phyloP scores from a whole-genome alignment of 805 yeast genomes.

The Pichia exigua region DNA sequence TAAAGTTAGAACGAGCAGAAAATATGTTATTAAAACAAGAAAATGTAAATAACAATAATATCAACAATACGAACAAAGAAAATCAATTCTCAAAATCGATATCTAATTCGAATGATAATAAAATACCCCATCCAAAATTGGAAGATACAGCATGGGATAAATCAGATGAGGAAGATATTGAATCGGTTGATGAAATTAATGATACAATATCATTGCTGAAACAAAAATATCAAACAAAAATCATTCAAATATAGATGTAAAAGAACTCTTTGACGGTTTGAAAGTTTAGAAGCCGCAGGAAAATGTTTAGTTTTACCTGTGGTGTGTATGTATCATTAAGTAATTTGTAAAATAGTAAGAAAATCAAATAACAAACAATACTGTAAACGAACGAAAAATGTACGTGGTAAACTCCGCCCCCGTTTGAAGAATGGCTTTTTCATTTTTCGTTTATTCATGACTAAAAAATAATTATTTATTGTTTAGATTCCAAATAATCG shows the following conservation, averaged over 20 bases:
- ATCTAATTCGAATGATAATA: neutral
- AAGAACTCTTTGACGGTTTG: neutral
- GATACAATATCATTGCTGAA: slow-evolving; percentile 10
- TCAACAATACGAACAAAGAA: too few species aligned
- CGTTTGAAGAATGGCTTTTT: too few species aligned
- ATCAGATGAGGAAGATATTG: neutral
- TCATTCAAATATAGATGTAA: neutral
- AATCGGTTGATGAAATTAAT: neutral
- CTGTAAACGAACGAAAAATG: too few species aligned
- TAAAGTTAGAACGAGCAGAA: slow-evolving; percentile 8
- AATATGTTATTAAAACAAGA: neutral
- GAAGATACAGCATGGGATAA: neutral
- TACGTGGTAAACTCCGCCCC: too few species aligned
- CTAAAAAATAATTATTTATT: too few species aligned
- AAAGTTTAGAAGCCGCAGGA: neutral
- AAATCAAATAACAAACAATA: too few species aligned
- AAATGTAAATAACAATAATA: neutral
- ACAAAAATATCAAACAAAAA: slow-evolving; percentile 6
- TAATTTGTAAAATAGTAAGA: neutral
- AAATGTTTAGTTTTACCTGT: neutral
- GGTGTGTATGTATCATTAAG: too few species aligned
- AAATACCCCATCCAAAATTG: neutral
- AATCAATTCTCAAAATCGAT: neutral
- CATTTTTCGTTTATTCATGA: too few species aligned
- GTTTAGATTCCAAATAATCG: too few species aligned